Evolutionary conservation across 257 asterid species (phyloP), one percentile per base, ranked within the genome.

Genomic region (Anisodus acutangulus): DNA sequence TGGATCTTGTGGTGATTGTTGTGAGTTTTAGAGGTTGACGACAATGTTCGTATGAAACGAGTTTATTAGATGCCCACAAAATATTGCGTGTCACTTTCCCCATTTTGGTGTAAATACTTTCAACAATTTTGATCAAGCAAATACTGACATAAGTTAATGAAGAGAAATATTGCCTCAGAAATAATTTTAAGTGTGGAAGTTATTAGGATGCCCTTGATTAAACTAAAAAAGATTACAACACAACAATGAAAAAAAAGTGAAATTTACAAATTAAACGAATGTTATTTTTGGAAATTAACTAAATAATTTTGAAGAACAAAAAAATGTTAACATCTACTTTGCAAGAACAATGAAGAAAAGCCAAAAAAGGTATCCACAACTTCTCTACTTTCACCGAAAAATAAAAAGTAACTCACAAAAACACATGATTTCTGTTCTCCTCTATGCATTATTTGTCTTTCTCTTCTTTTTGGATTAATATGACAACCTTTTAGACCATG

Each of bases 391-490:
- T 49, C 64, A 76, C 81, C 81, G 26, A 76, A 0, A 47, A 49
- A 13, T 10, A 6, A 49, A 76, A 26, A 76, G 80, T 51, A 76
- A 76, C 81, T 19, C 60, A 74, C 60, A 19, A 72, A n/a, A 74
- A 22, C 81, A 74, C 81, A 74, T 74, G 81, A 74, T 3, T 49
- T 49, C 60, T 19, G 62, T 49, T 74, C 7, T 49, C 3, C 49
- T 1, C 19, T 0, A 19, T 3, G 9, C 54, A 69, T 74, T 49
- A 53, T 74, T 49, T 74, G 19, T 64, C 81, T 51, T 70, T 39
- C 0, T 0, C 15, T 37, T 10, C 81, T 53, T 78, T 78, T 78
- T 78, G 64, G 64, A 53, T 54, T 78, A 78, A 53, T 78, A 13
- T 78, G 64, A 78, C 47, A 76, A 78, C 81, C 0, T 31, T 26